phyloP scores from a whole-genome alignment of 164 flowering plant genomes.

The Magnolia officinalis region DNA sequence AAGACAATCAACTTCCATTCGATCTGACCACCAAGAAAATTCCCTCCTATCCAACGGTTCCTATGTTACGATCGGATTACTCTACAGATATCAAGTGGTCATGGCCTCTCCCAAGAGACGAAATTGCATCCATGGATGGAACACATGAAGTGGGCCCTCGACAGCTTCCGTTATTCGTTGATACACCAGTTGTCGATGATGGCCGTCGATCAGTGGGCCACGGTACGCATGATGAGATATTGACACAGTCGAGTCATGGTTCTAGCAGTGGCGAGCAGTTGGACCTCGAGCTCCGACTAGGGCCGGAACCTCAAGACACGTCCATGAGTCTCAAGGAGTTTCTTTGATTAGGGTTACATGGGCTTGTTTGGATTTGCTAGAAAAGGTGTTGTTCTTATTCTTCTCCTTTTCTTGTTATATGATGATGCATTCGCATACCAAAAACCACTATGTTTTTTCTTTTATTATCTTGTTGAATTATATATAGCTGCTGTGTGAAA shows the following conservation, averaged over 20 bases:
- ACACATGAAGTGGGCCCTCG: conserved; percentile 3
- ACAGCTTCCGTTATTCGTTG: conserved; percentile 25
- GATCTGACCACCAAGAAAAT: conserved; percentile 11
- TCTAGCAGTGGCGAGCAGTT: conserved; percentile 6
- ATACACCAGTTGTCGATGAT: conserved; percentile 11
- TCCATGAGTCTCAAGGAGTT: conserved; percentile 21
- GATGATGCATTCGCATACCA: background rate
- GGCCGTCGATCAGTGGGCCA: background rate
- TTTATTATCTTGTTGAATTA: background rate
- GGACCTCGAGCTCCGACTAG: conserved; percentile 54
- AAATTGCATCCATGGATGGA: background rate
- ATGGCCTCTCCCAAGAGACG: background rate
- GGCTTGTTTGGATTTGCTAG: background rate
- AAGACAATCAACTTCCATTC: conserved; percentile 15
- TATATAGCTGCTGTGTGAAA: background rate
- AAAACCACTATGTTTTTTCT: background rate
- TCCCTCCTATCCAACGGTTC: background rate
- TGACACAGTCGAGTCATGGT: conserved; percentile 8
- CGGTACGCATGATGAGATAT: conserved; percentile 4
- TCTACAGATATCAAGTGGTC: conserved; percentile 2
- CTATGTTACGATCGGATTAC: background rate
- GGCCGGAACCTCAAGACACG: conserved; percentile 27
- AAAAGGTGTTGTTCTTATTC: background rate
- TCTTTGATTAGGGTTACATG: conserved; percentile 10
- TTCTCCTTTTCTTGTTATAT: background rate